Evolutionary conservation across 805 yeast species (phyloP), one percentile per base, ranked within the genome.

Genomic region (Pichia paraexigua): DNA sequence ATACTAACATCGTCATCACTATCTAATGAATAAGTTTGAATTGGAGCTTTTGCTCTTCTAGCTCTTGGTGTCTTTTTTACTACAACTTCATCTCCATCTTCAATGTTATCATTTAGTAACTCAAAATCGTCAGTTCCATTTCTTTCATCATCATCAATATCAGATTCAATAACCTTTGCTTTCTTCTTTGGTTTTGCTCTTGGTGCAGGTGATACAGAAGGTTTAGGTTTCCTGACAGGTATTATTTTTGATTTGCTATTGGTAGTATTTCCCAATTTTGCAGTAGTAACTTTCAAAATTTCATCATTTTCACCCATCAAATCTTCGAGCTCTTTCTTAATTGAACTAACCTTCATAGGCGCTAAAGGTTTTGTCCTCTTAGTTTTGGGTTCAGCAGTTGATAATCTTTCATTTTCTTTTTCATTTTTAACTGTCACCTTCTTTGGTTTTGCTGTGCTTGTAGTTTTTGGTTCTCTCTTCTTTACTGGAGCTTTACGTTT

Each of bases 391-490:
- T 60, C 49, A 22, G n/a, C 43, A 32, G 24, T 58, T 39, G 58
- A 63, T 60, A n/a, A 17, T n/a, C n/a, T 35, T 6, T 35, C 20
- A 6, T 35, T 35, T 17, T 17, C 58, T n/a, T 54, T 43, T 37
- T 53, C 46, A 22, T 56, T 56, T 45, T 57, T 57, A 17, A 48
- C 48, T 56, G 65, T 66, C 32, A 61, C 67, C 52, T 71, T 71
- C 51, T 70, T 71, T 54, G 70, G 74, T 37, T 71, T 68, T 22
- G 78, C 71, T 45, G 73, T 76, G 18, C 24, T 25, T 28, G 24
- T 42, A 10, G 17, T 28, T 10, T 8, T 15, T 25, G 32, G 15
- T 2, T 52, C 74, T 76, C 50, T 75, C 76, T 64, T 90, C 96
- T 15, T 74, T n/a, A 32, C 41, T 3, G 57, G 46, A 11, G 53